phyloP scores from a whole-genome alignment of 169 alveolate species.

The Cryptosporidium sp. region DNA sequence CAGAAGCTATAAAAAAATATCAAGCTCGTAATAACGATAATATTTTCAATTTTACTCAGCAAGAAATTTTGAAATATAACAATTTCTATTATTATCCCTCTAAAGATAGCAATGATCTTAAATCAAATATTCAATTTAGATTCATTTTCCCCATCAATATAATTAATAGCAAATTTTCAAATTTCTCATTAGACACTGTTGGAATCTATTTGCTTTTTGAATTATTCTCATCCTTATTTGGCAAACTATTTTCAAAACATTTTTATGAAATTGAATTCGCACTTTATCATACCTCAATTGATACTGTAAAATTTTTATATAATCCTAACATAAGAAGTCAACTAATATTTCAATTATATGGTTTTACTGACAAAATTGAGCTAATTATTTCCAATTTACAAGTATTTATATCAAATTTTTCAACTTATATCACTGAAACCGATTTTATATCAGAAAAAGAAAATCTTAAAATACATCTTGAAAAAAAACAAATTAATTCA shows the following conservation, averaged over 20 bases:
- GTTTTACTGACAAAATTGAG: conserved; percentile 19
- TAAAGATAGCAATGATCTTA: conserved; percentile 3
- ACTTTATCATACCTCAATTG: not conserved
- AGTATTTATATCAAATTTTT: not conserved
- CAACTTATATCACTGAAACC: not conserved
- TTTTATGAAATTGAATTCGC: conserved; percentile 12
- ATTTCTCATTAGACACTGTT: not conserved
- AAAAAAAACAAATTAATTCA: not conserved
- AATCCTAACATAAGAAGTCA: not conserved
- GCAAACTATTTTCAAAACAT: not conserved
- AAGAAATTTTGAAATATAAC: not conserved
- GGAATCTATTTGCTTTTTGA: not conserved
- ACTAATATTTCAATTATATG: not conserved
- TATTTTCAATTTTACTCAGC: not conserved
- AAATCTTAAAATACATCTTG: not conserved
- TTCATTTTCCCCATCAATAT: conserved; percentile 28
- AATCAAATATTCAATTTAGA: not conserved
- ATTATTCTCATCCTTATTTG: not conserved
- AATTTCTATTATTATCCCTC: conserved; percentile 22
- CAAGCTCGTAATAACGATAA: not conserved
- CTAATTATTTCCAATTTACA: not conserved
- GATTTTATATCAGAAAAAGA: conserved; percentile 7
- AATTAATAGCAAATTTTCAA: not conserved
- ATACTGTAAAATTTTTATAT: not conserved
- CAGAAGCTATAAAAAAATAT: not conserved